A percentile compares a stretch with the other conserved stretches of the same genome.
Conservation (phyloP, 73 alveolate species). For the Tetrahymena malaccensis region DNA sequence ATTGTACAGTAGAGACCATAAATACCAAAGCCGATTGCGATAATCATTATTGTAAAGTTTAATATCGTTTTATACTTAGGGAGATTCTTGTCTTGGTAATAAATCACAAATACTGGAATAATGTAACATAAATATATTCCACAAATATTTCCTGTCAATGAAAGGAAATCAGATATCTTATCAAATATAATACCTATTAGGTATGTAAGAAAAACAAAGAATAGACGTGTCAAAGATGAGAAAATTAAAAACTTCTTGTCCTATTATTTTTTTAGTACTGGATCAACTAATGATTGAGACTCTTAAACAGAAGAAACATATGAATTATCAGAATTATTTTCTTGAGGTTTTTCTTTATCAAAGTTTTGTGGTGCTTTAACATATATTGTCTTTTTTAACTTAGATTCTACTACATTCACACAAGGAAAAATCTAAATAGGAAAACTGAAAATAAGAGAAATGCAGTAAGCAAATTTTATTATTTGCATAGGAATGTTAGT, state of each 20-base stretch:
- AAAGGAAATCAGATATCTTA: neutral
- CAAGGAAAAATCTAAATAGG: neutral
- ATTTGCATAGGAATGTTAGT: neutral
- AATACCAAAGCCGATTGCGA: neutral
- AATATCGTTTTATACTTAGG: neutral
- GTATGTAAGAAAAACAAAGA: neutral
- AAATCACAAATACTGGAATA: neutral
- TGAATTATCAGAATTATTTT: neutral
- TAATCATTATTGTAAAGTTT: neutral
- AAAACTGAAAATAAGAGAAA: neutral
- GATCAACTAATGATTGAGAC: neutral
- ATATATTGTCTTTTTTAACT: neutral
- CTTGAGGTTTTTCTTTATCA: neutral
- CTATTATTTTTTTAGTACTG: neutral
- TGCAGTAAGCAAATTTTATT: neutral
- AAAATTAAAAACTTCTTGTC: neutral
- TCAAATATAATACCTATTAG: neutral
- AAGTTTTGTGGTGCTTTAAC: neutral
- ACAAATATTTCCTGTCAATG: neutral
- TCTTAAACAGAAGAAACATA: neutral
- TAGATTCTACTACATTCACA: neutral
- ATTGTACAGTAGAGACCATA: neutral
- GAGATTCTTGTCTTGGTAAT: neutral
- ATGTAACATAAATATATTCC: neutral
- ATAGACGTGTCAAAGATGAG: neutral